Conservation (phyloP, 768 basidiomycete genomes). For the Auricularia heimuer region DNA sequence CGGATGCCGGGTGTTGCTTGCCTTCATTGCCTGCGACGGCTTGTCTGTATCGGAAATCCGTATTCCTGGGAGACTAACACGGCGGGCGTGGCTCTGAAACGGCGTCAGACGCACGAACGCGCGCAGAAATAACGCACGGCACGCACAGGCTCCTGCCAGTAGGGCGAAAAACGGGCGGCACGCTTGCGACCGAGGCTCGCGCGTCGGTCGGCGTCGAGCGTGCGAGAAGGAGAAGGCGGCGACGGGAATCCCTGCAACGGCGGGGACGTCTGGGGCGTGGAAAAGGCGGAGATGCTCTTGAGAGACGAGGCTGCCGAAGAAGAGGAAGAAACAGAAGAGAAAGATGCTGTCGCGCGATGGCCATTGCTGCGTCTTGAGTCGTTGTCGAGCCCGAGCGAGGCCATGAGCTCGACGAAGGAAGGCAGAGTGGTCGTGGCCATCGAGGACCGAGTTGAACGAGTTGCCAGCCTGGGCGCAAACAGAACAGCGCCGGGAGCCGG, state of each 20-base stretch:
- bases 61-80: background rate
- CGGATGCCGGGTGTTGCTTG: background rate
- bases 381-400: conserved; percentile 64
- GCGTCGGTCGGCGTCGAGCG: conserved; percentile 25
- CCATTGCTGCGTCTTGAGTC: conserved; percentile 19
- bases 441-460: background rate
- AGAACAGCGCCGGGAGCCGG: background rate
- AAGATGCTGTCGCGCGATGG: conserved; percentile 11
- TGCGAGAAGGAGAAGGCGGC: conserved; percentile 24
- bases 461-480: background rate
- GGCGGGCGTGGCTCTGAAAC: background rate
- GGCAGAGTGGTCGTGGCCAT: conserved; percentile 53
- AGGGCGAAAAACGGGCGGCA: background rate
- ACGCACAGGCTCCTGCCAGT: background rate
- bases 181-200: background rate
- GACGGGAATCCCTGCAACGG: conserved; percentile 26
- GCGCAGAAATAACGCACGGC: background rate
- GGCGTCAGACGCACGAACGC: background rate
- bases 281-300: background rate
- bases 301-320: conserved; percentile 37
- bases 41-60: background rate
- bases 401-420: conserved; percentile 83
- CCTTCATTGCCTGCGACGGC: background rate
- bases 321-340: conserved; percentile 31
- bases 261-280: conserved; percentile 3